Conservation (phyloP, 441 rosid species). For the Syzygium syzygioides region DNA sequence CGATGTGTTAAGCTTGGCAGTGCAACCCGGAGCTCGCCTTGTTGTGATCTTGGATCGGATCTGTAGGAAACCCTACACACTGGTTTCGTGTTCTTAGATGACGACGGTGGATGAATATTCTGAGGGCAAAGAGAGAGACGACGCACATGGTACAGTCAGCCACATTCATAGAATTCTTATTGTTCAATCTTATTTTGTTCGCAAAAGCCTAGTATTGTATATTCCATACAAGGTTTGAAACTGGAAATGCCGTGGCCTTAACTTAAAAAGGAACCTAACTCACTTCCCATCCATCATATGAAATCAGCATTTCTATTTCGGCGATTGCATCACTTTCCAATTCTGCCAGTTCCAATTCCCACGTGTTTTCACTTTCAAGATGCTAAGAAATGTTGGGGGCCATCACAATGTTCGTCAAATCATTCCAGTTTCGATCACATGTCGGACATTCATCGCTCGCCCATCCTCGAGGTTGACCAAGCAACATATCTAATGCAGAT, state of each 20-base stretch:
- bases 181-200: background rate
- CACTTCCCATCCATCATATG: background rate
- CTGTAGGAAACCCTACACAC: constrained; percentile 19
- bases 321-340: background rate
- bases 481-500: background rate
- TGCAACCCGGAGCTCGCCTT: constrained; percentile 31
- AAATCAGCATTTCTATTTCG: background rate
- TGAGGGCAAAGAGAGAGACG: background rate
- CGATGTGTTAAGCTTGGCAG: constrained; percentile 35
- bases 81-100: constrained; percentile 23
- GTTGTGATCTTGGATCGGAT: constrained; percentile 39
- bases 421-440: background rate
- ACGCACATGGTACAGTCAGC: background rate
- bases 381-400: background rate
- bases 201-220: background rate
- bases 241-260: background rate
- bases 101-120: background rate
- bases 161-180: background rate
- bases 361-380: background rate
- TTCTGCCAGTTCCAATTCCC: background rate
- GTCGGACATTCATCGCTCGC: background rate
- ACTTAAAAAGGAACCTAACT: background rate
- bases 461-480: background rate
- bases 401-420: background rate
- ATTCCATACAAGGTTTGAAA: background rate